A percentile compares a stretch with the other conserved stretches of the same genome.
These are phyloP conservation scores for Neoscytalidium dimidiatum DNA, from an alignment of 2,329 filamentous ascomycete species.

Conservation along the genomic window DNA sequence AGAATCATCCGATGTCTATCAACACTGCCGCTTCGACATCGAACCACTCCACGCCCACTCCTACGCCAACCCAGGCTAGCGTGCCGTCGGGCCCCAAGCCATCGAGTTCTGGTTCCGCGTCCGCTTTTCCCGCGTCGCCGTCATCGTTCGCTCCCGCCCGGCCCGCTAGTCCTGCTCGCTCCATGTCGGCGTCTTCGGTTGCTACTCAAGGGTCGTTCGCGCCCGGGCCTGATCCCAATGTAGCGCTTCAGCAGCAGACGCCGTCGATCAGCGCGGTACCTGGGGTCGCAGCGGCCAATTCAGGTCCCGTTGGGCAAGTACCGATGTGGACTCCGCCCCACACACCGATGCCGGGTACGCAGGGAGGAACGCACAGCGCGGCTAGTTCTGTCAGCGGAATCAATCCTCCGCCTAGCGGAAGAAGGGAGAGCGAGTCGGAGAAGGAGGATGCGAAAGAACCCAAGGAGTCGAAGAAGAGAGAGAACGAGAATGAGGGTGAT, in stretches of 20 bases:
- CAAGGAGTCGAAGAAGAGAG: slow-evolving; percentile 19
- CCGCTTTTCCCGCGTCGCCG: slow-evolving; percentile 60
- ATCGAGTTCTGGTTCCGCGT: slow-evolving; percentile 49
- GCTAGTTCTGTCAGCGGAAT: slow-evolving; percentile 56
- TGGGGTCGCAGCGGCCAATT: slow-evolving; percentile 72
- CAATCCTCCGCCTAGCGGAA: slow-evolving; percentile 35
- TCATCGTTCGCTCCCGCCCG: slow-evolving; percentile 55
- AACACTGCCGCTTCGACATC: slow-evolving; percentile 48
- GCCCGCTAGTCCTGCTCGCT: slow-evolving; percentile 77
- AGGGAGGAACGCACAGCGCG: slow-evolving; percentile 43
- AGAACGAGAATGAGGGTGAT: slow-evolving; percentile 37
- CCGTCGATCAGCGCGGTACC: slow-evolving; percentile 78
- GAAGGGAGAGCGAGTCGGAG: slow-evolving; percentile 34
- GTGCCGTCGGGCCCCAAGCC: slow-evolving; percentile 38
- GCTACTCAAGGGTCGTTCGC: slow-evolving; percentile 63
- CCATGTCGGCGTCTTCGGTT: slow-evolving; percentile 82
- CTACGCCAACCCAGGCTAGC: slow-evolving; percentile 60
- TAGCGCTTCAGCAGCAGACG: slow-evolving; percentile 73
- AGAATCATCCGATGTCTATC: slow-evolving; percentile 43
- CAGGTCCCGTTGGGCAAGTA: slow-evolving; percentile 52
- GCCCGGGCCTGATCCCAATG: slow-evolving; percentile 35
- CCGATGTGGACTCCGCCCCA: slow-evolving; percentile 89
- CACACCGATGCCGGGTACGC: slow-evolving; percentile 62
- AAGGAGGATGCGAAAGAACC: slow-evolving; percentile 24
- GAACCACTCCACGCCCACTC: slow-evolving; percentile 67